Conservation (phyloP, 2,329 filamentous ascomycete species). For the Lasiodiplodia gonubiensis region DNA sequence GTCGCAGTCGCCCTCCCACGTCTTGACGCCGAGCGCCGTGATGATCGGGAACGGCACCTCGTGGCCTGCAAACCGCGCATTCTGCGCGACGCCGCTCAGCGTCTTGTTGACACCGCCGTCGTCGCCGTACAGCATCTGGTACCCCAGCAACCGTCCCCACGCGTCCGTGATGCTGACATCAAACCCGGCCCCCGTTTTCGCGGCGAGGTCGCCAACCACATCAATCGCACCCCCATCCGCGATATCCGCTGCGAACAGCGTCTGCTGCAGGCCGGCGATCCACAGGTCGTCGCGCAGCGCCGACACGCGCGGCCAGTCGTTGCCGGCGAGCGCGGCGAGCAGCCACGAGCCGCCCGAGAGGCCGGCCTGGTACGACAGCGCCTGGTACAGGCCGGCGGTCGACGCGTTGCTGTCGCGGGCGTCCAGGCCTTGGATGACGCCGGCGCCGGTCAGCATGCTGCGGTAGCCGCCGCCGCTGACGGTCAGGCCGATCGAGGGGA, state of each 20-base stretch:
- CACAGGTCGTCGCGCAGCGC: constrained; percentile 49
- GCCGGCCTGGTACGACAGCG: constrained; percentile 53
- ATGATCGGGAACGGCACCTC: constrained; percentile 55
- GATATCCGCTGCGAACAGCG: constrained; percentile 45
- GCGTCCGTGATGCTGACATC: constrained; percentile 49
- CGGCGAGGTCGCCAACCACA: constrained; percentile 42
- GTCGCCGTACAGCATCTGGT: constrained; percentile 46
- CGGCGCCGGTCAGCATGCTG: constrained; percentile 47
- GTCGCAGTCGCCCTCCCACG: constrained; percentile 44
- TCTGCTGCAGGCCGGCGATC: constrained; percentile 47
- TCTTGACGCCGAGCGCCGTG: constrained; percentile 40
- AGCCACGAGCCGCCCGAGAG: constrained; percentile 57
- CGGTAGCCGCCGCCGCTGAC: constrained; percentile 50
- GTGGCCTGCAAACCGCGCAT: constrained; percentile 49
- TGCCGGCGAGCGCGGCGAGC: constrained; percentile 52
- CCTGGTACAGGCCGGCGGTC: constrained; percentile 53
- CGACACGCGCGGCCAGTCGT: constrained; percentile 54
- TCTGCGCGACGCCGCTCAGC: constrained; percentile 41
- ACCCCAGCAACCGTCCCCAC: constrained; percentile 49
- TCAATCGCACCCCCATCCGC: constrained; percentile 37
- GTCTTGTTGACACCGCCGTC: constrained; percentile 47
- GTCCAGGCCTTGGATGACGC: constrained; percentile 54
- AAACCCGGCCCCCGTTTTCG: constrained; percentile 49
- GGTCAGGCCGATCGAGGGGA: constrained; percentile 49
- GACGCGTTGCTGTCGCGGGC: constrained; percentile 46